Evolutionary conservation across 768 basidiomycete species (phyloP).

Genomic region (Mycena rosella): DNA sequence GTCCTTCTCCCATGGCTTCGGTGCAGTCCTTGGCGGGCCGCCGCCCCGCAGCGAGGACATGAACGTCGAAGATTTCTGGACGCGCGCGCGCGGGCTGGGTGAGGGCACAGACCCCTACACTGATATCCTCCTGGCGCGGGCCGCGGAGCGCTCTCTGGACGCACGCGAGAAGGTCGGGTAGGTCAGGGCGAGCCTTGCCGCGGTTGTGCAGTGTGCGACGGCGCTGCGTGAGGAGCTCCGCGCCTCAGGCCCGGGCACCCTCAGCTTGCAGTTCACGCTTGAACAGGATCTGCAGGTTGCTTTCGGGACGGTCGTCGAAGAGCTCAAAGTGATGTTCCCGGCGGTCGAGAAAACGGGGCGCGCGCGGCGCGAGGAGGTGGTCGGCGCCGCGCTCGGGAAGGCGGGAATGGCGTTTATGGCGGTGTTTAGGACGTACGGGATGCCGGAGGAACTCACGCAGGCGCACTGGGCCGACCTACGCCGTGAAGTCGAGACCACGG

Average conservation of each 20-base stretch:
- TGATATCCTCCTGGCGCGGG: slow-evolving; percentile 35
- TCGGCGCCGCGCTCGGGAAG: slow-evolving; percentile 40
- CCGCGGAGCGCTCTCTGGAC: slow-evolving; percentile 24
- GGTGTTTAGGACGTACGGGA: slow-evolving; percentile 36
- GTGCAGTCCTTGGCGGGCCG: background rate
- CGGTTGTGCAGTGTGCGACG: slow-evolving; percentile 36
- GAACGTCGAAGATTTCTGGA: slow-evolving; percentile 27
- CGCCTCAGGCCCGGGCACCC: background rate
- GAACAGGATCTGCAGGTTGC: slow-evolving; percentile 38
- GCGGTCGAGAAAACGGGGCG: slow-evolving; percentile 47
- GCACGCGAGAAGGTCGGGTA: slow-evolving; percentile 38
- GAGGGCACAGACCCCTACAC: slow-evolving; percentile 32
- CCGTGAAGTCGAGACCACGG: slow-evolving; percentile 37
- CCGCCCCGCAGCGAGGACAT: too few relatives aligned
- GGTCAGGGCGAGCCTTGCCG: slow-evolving; percentile 38
- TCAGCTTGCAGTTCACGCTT: slow-evolving; percentile 2
- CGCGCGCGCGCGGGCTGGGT: slow-evolving; percentile 23
- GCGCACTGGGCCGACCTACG: slow-evolving; percentile 41
- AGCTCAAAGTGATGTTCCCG: slow-evolving; percentile 43
- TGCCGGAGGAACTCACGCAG: slow-evolving; percentile 41
- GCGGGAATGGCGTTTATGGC: slow-evolving; percentile 43
- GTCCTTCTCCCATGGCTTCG: background rate
- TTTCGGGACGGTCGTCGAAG: slow-evolving; percentile 40
- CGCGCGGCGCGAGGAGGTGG: slow-evolving; percentile 39
- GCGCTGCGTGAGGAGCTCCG: slow-evolving; percentile 29